Evolutionary conservation across 2,329 filamentous ascomycete genomes (phyloP).

Genomic region (Hysterium pulicare): DNA sequence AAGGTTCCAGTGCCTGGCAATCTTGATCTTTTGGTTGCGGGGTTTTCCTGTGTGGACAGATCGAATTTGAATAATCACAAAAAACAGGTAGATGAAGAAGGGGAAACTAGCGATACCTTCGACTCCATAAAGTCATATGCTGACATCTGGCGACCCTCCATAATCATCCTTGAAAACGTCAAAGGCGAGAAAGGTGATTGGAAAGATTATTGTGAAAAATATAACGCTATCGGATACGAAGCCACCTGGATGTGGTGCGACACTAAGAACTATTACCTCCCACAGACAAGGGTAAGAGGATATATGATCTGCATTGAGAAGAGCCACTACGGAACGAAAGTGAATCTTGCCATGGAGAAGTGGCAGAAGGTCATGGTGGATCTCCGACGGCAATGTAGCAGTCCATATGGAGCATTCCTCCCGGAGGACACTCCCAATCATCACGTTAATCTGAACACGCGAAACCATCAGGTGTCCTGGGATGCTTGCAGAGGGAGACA

Average conservation of each 20-base stretch:
- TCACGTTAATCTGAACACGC: constrained; percentile 34
- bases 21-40: constrained; percentile 66
- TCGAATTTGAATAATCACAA: constrained; percentile 60
- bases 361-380: constrained; percentile 48
- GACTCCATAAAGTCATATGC: constrained; percentile 59
- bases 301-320: constrained; percentile 47
- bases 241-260: constrained; percentile 54
- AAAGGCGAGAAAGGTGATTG: constrained; percentile 52
- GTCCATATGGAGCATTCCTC: constrained; percentile 61
- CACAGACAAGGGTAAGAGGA: constrained; percentile 57
- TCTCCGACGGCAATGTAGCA: constrained; percentile 58
- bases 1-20: constrained; percentile 53
- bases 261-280: constrained; percentile 69
- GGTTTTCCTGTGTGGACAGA: constrained; percentile 74
- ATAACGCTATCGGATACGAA: constrained; percentile 54
- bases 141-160: constrained; percentile 52
- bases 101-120: constrained; percentile 66
- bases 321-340: constrained; percentile 13
- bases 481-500: constrained; percentile 59
- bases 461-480: constrained; percentile 39
- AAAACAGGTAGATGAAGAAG: constrained; percentile 52
- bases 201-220: constrained; percentile 47
- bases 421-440: constrained; percentile 53
- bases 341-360: constrained; percentile 10
- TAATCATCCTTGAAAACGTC: constrained; percentile 74